Base-by-base conservation (phyloP, 1,284 basidiomycete genomes). In the Ustilago tritici region DNA sequence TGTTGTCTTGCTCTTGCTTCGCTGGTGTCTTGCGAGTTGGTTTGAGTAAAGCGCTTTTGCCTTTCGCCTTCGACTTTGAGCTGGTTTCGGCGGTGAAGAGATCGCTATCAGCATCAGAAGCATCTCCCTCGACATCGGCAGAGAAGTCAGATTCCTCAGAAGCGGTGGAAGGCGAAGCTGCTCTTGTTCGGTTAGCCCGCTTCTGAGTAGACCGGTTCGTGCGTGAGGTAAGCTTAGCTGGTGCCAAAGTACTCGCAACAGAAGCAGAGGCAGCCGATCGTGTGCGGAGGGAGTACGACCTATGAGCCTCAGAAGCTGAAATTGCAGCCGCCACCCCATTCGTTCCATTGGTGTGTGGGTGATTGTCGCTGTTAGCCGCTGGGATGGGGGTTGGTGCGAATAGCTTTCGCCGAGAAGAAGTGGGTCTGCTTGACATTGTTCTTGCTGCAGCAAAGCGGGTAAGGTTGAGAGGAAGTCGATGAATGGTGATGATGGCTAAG, bases 301-400 rank as follows among this genome's bases (percentile, higher is more conserved):
- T 57, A n/a, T 56, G 32, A 11, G 62, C 41, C 19, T 70, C 70
- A 8, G 60, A 55, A 6, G 64, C 60, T 19, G 65, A 61, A 2
- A 68, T 32, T 1, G 49, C 53, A 0, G 75, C 67, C 23, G 75
- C 75, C 35, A 43, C 31, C 12, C 41, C 43, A 9, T 54, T 49
- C 28, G 31, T 28, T 12, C 35, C 15, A 12, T 38, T 31, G 43
- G n/a, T 31, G 9, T 28, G 31, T 14, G 23, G 7, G 23, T 23
- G n/a, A 28, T 50, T 50, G 11, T 1, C n/a, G 12, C n/a, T 23
- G 23, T 49, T 10, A 19, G 7, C 46, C 8, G 31, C 40, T 1
- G 75, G 67, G 10, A 50, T 53, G 2, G 75, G 76, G 4, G 60
- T 61, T 10, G 76, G 76, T 11, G 76, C 76, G 47, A 78, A 78